Evolutionary conservation across 2,329 filamentous ascomycete species (phyloP), one percentile per base, ranked within the genome.

Genomic region (Ophiostoma sp.): DNA sequence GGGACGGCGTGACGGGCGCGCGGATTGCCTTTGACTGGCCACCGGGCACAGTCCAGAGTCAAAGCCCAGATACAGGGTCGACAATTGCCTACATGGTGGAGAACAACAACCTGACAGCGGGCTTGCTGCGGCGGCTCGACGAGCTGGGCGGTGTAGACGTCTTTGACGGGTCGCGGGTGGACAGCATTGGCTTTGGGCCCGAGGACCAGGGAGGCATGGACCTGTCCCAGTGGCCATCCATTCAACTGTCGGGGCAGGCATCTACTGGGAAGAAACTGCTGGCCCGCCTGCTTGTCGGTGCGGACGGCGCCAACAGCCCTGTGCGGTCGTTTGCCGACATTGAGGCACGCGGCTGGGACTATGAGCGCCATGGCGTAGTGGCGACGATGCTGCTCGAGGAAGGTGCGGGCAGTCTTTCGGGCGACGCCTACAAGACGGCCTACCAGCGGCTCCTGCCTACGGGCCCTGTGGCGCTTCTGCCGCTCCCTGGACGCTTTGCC

Each of bases 21-120:
- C 89, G 91, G 77, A 96, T 99, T 80, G 92, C 93, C 77, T 99
- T 99, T 81, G 93, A 96, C 83, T 93, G 91, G 91, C 82, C 82
- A 28, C 83, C 83, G 5, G 81, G 80, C 59, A 80, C 84, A 50
- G 84, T 86, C 78, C 75, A 76, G 74, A 80, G 82, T 78, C 75
- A 77, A 74, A 80, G 82, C 66, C 80, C 70, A 11, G 74, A 75
- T 45, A 77, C 74, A 22, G 74, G 84, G 79, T 88, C 85, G 75
- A 92, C 90, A 1, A 94, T 99, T 77, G 96, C 96, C 11, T 97
- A 96, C 80, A 99, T 99, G 95, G 93, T 91, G 57, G 97, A 99
- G 85, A 99, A 98, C 81, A 82, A 92, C 42, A 98, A 99, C 80
- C 86, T 98, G 45, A 94, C 93, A 2, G 91, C 91, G 0, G 94